Conservation (phyloP, 371 early-diverging fungal genomes). For the Rhizopus arrhizus region DNA sequence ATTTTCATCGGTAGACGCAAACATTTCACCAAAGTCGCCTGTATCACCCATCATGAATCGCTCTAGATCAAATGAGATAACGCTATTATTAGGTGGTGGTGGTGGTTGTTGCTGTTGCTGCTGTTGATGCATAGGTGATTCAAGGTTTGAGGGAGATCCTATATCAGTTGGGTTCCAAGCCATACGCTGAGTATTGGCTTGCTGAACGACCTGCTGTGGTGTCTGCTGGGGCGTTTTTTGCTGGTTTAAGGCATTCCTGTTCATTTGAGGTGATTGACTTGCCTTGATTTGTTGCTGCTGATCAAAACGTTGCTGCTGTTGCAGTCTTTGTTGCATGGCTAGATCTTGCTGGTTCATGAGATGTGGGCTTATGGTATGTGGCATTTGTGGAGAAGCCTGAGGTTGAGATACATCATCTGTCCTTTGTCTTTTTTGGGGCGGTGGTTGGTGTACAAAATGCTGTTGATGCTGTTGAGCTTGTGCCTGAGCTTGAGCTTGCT, state of each 20-base stretch:
- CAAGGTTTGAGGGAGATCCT: constrained; percentile 22
- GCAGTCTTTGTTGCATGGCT: constrained; percentile 33
- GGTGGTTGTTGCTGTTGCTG: neutral
- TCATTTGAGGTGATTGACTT: constrained; percentile 6
- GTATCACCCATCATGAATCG: constrained; percentile 50
- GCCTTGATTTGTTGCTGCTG: constrained; percentile 12
- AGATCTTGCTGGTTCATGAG: constrained; percentile 23
- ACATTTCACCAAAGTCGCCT: constrained; percentile 51
- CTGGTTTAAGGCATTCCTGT: constrained; percentile 3
- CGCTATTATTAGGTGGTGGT: neutral
- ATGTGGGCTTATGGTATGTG: constrained; percentile 33
- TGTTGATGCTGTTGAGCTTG: constrained; percentile 25
- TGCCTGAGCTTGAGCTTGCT: constrained; percentile 9
- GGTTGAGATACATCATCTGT: constrained; percentile 16
- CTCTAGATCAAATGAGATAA: constrained; percentile 49
- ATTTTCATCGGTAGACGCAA: constrained; percentile 42
- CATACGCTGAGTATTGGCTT: constrained; percentile 25
- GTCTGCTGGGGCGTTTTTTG: constrained; percentile 17
- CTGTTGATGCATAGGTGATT: constrained; percentile 17
- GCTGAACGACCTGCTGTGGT: constrained; percentile 23
- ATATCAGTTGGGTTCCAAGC: constrained; percentile 41
- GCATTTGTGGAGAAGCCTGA: constrained; percentile 35
- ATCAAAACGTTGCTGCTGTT: constrained; percentile 22
- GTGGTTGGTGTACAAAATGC: constrained; percentile 10
- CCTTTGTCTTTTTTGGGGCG: constrained; percentile 32